phyloP scores from a whole-genome alignment of 176 grass and related monocot genomes.

The Triticum urartu region DNA sequence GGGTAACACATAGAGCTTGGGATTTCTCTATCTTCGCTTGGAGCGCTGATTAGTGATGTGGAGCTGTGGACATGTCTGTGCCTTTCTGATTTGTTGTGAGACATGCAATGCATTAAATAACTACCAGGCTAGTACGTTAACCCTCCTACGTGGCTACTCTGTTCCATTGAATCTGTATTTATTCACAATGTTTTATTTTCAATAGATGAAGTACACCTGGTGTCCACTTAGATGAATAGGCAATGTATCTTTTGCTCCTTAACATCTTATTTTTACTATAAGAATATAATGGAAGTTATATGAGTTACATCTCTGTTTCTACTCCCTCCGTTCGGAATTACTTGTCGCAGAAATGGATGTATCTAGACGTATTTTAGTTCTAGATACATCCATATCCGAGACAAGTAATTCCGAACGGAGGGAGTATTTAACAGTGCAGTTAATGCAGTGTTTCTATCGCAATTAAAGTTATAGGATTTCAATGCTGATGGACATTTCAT shows the following conservation, averaged over 20 bases:
- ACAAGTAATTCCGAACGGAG: too few relatives aligned
- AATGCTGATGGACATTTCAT: background rate
- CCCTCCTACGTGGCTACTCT: background rate
- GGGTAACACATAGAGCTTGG: background rate
- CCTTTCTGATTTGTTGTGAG: background rate
- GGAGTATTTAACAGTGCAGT: background rate
- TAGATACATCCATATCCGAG: too few relatives aligned
- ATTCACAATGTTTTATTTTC: background rate
- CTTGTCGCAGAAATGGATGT: too few relatives aligned
- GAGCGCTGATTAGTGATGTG: background rate
- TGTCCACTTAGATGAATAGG: constrained; percentile 9
- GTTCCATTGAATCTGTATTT: background rate
- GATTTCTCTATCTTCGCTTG: background rate
- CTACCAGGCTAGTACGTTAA: background rate
- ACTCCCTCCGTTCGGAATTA: background rate
- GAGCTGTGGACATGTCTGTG: background rate
- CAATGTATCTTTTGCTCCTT: background rate
- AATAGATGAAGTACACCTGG: background rate
- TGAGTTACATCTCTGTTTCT: background rate
- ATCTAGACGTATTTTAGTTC: too few relatives aligned
- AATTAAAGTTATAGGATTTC: background rate
- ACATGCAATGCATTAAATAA: background rate
- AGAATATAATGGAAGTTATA: background rate
- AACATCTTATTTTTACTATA: background rate
- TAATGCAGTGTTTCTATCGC: background rate